phyloP scores from a whole-genome alignment of 1,139 yeast genomes.

The Yamadazyma dendronema region DNA sequence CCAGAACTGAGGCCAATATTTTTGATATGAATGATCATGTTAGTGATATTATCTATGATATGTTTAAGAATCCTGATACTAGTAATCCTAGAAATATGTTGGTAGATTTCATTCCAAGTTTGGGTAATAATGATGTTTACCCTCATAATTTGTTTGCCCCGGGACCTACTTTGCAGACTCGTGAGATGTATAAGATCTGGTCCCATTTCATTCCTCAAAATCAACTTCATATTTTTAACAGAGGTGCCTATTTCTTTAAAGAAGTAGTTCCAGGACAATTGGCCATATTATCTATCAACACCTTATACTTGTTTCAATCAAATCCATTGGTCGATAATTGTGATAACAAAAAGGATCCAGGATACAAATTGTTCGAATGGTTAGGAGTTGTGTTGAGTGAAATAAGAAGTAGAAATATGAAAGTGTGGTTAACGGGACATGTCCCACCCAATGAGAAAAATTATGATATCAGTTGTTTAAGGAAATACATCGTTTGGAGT shows the following conservation, averaged over 20 bases:
- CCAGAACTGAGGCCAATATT: conserved; percentile 70
- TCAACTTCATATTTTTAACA: conserved; percentile 70
- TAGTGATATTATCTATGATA: conserved; percentile 49
- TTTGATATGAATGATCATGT: conserved; percentile 66
- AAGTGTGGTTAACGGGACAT: conserved; percentile 85
- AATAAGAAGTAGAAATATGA: conserved; percentile 70
- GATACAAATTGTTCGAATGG: conserved; percentile 76
- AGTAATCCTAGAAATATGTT: conserved; percentile 46
- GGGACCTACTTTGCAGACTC: conserved; percentile 82
- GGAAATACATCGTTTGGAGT: conserved; percentile 74
- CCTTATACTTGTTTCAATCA: conserved; percentile 69
- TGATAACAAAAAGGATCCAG: conserved; percentile 70
- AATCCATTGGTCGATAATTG: conserved; percentile 85
- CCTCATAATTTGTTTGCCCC: conserved; percentile 83
- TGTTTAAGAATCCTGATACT: conserved; percentile 45
- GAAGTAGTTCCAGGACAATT: conserved; percentile 77
- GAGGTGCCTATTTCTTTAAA: conserved; percentile 71
- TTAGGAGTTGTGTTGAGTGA: conserved; percentile 72
- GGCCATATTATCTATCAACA: conserved; percentile 76
- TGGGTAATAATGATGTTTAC: conserved; percentile 86
- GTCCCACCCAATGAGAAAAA: conserved; percentile 85
- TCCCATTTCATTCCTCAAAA: conserved; percentile 69
- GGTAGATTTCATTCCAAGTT: conserved; percentile 59
- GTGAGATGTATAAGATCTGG: conserved; percentile 77
- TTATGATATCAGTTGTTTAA: conserved; percentile 66